Evolutionary conservation across 257 asterid genomes (phyloP).

Genomic region (Solanum paucissectum): DNA sequence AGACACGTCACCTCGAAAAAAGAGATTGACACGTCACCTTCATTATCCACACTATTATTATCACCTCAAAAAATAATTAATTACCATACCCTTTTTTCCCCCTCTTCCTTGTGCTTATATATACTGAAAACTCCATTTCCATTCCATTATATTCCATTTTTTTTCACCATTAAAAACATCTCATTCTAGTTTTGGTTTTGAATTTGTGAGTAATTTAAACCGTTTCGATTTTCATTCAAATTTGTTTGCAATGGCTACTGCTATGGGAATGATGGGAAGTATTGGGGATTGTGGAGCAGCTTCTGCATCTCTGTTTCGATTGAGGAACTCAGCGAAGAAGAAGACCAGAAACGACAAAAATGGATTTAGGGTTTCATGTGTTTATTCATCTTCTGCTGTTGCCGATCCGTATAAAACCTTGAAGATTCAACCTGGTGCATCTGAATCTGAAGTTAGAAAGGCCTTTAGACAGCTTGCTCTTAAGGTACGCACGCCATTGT

Average conservation of each 20-base stretch:
- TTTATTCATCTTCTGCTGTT: conserved; percentile 27
- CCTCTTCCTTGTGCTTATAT: neutral
- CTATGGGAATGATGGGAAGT: conserved; percentile 13
- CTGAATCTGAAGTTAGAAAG: conserved; percentile 83
- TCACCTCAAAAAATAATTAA: neutral
- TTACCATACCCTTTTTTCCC: neutral
- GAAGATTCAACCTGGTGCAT: conserved; percentile 56
- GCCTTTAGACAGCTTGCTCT: conserved; percentile 90
- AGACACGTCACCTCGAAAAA: neutral
- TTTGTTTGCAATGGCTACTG: conserved; percentile 31
- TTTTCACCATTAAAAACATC: neutral
- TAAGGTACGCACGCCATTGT: conserved; percentile 30
- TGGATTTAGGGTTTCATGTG: conserved; percentile 41
- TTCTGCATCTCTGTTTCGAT: conserved; percentile 29
- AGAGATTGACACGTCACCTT: neutral
- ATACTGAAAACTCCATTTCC: neutral
- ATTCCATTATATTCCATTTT: neutral
- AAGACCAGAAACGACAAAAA: conserved; percentile 6
- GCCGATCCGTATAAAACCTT: conserved; percentile 73
- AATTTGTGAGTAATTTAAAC: neutral
- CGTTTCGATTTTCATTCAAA: neutral
- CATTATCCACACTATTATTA: neutral
- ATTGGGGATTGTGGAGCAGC: conserved; percentile 40
- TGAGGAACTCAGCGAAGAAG: conserved; percentile 14
- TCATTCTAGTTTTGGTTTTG: neutral